Base-by-base conservation (phyloP, 140 eudicot species). In the Erigeron philadelphicus region DNA sequence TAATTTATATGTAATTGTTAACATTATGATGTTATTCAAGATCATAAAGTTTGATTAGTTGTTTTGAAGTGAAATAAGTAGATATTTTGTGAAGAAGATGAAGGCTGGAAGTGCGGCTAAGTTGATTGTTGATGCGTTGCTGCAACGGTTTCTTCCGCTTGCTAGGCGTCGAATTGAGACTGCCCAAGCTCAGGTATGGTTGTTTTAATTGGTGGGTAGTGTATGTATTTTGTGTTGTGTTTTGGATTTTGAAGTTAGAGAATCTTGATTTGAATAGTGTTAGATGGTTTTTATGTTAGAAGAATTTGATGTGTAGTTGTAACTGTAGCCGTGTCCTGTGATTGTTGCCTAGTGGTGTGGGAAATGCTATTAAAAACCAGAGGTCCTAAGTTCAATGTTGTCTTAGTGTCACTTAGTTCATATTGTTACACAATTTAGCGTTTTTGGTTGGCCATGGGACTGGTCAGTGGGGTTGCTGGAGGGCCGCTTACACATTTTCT, bases 61-160 rank as follows among this genome's bases (percentile, higher is more conserved):
- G 38, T 31, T 61, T 67, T 79, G 75, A 73, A 68, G 73, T 74
- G 76, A 79, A 43, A n/a, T 46, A 38, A 71, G 75, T n/a, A 15
- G 76, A 67, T 19, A 41, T 73, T 66, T 77, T 61, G 66, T 52
- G 70, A 31, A 16, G 71, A 64, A 48, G 69, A 88, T 92, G 98
- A 93, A 93, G 88, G 91, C 95, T 19, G 98, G 98, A 45, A 84
- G 96, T 76, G 98, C 96, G 21, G 96, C 98, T 12, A 93, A 93
- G 83, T 82, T 93, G 71, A 89, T 93, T 74, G 98, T 93, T 16
- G 98, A 93, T 77, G 96, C 98, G 8, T 71, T 89, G 76, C 72
- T 93, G 78, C 98, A 88, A 76, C 85, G 98, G 62, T 93, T 93
- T 72, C 96, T 93, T 80, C 96, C 98, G 12, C 95, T 93, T 57